A percentile compares a stretch with the other conserved stretches of the same genome.
These are phyloP conservation scores for Phaseolus coccineus DNA, from an alignment of 331 rosid species.

Conservation along the genomic window DNA sequence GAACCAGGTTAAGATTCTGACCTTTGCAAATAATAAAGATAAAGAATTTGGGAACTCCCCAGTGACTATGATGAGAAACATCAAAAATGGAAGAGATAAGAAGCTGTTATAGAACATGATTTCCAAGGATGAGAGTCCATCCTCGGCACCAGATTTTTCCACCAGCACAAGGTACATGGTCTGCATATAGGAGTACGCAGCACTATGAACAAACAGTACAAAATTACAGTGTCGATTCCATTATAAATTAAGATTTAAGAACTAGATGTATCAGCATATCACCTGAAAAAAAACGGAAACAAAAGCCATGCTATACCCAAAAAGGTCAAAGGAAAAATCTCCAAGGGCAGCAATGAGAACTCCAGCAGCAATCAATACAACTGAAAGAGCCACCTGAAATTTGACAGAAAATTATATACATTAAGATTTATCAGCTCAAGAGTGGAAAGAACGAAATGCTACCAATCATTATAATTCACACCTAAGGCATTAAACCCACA, in stretches of 20 bases:
- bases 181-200: slow-evolving; percentile 56
- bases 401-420: slow-evolving; percentile 16
- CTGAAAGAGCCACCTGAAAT: slow-evolving; percentile 86
- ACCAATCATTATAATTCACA: slow-evolving; percentile 15
- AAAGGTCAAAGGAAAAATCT: slow-evolving; percentile 90
- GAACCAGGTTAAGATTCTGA: slow-evolving; percentile 51
- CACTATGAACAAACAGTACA: slow-evolving; percentile 39
- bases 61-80: slow-evolving; percentile 83
- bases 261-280: slow-evolving; percentile 33
- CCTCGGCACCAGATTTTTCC: slow-evolving; percentile 97
- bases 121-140: slow-evolving; percentile 90
- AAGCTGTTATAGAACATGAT: slow-evolving; percentile 96
- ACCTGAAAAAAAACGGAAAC: slow-evolving; percentile 98
- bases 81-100: slow-evolving; percentile 89
- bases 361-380: slow-evolving; percentile 80
- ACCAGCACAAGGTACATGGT: slow-evolving; percentile 98
- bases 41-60: slow-evolving; percentile 93
- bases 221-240: slow-evolving; percentile 27
- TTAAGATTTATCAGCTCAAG: slow-evolving; percentile 8
- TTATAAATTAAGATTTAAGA: slow-evolving; percentile 17
- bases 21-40: slow-evolving; percentile 80
- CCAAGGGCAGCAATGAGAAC: slow-evolving; percentile 92
- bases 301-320: slow-evolving; percentile 94
- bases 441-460: slow-evolving; percentile 2
- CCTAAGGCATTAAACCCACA: not conserved